Percentiles rank a stretch among this genome's conserved stretches.
Conservation (phyloP, 495 filamentous ascomycete genomes). For the Stereocaulon alpinum region DNA sequence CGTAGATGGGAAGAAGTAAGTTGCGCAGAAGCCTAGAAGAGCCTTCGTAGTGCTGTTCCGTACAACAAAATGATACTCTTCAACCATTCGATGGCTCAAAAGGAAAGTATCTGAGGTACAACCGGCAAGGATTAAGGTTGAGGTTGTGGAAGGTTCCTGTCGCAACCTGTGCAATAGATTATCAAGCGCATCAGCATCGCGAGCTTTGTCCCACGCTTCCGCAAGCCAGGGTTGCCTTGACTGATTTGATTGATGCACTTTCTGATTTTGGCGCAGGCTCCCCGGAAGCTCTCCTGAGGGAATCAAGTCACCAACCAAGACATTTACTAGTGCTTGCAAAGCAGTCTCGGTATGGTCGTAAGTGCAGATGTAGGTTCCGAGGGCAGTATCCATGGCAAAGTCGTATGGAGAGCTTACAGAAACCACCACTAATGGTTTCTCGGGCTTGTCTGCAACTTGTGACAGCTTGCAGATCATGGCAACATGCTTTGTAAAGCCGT, state of each 20-base stretch:
- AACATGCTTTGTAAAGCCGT: constrained; percentile 85
- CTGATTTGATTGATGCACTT: constrained; percentile 50
- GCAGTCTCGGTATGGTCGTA: constrained; percentile 92
- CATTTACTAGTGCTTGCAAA: constrained; percentile 68
- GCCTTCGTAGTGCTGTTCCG: constrained; percentile 82
- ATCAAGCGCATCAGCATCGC: constrained; percentile 60
- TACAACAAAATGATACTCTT: constrained; percentile 80
- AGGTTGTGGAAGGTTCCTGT: constrained; percentile 44
- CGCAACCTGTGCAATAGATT: constrained; percentile 54
- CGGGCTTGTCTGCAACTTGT: constrained; percentile 42
- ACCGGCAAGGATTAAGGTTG: constrained; percentile 49
- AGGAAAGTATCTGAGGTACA: constrained; percentile 69
- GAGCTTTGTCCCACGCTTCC: constrained; percentile 67
- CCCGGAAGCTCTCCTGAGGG: constrained; percentile 68
- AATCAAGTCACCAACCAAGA: constrained; percentile 65
- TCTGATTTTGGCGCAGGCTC: constrained; percentile 66
- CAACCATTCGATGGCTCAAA: constrained; percentile 52
- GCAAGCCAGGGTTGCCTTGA: constrained; percentile 84
- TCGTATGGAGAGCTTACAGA: constrained; percentile 87
- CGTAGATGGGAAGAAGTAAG: constrained; percentile 62
- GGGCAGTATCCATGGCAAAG: constrained; percentile 81
- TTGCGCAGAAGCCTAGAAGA: constrained; percentile 80
- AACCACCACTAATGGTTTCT: constrained; percentile 69
- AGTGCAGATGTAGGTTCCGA: constrained; percentile 83
- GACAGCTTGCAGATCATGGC: constrained; percentile 80